Evolutionary conservation across 257 asterid genomes (phyloP).

Genomic region (Avicennia marina): DNA sequence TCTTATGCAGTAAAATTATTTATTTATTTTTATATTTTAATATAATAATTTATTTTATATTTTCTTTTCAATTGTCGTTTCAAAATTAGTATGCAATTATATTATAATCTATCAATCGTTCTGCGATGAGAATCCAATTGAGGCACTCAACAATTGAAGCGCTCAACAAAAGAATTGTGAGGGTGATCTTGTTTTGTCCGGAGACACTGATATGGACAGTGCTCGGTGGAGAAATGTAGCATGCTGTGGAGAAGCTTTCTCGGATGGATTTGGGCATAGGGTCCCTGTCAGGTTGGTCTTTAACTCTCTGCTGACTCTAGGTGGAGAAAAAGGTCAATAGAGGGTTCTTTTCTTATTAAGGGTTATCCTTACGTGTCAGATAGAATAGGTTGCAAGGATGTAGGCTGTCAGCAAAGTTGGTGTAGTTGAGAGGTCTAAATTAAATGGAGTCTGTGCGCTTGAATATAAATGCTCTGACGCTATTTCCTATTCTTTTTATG

Average conservation of each 20-base stretch:
- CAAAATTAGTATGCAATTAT: no score
- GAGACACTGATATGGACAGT: conserved; percentile 35
- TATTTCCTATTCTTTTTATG: no score
- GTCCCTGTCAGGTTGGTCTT: conserved; percentile 93
- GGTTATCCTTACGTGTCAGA: conserved; percentile 71
- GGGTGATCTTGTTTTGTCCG: conserved; percentile 41
- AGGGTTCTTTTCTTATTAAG: conserved; percentile 51
- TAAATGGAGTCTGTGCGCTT: no score
- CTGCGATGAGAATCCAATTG: conserved; percentile 69
- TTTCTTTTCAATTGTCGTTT: no score
- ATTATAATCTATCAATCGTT: no score
- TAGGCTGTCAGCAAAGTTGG: no score
- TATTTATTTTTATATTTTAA: no score
- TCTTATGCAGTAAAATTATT: no score
- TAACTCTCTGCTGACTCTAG: conserved; percentile 70
- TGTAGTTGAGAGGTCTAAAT: no score
- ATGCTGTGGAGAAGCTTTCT: conserved; percentile 50
- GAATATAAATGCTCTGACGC: no score
- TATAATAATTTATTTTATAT: no score
- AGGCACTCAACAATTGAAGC: conserved; percentile 67
- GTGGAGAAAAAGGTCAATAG: conserved; percentile 29
- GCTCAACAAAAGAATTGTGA: conserved; percentile 67
- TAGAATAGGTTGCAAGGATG: conserved; percentile 52
- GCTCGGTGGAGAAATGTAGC: conserved; percentile 55
- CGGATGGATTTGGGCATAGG: conserved; percentile 91